Base-by-base conservation (phyloP, 2,329 filamentous ascomycete species). In the Thermothelomyces thermophilus region DNA sequence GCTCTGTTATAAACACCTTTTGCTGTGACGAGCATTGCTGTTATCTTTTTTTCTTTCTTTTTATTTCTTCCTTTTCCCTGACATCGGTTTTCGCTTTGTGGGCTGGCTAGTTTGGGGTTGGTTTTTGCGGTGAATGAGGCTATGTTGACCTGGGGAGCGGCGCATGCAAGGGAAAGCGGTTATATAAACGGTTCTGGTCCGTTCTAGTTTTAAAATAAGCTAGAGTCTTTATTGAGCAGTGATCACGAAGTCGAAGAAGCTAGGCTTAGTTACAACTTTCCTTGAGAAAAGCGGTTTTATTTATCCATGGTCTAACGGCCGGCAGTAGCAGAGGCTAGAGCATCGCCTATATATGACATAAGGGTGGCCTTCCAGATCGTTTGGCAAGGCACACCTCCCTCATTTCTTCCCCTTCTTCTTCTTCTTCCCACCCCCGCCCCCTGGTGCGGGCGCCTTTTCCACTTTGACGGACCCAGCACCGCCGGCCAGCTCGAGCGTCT, bases 391-490 rank as follows among this genome's bases (percentile, higher is more conserved):
- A 26, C 9, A 26, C 5, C 5, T n/a, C n/a, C 5, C 24, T 61
- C 68, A 79, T 68, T 77, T 79, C 70, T 77, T 79, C 45, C 73
- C 63, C 63, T 64, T 66, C 57, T 63, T 63, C 63, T 66, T 67
- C 60, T 64, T 65, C 55, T 63, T 63, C 6, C 48, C 57, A 4
- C 50, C 53, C 1, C 54, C 56, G 8, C 59, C 60, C 2, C 61
- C 62, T 0, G 54, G 54, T 3, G 63, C 60, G 3, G 68, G 64
- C 14, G 79, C 74, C 68, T 80, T 83, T 64, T 84, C 80, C 34
- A 84, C 79, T 66, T 79, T 83, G 51, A 83, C 78, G 5, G 71
- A 74, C 13, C 80, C 80, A 1, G 79, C 80, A 4, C 81, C 81
- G 24, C 81, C 80, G 2, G 80, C 80, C 11, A 84, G 68, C 56